These are phyloP conservation scores for Dryas alaskensis DNA, from an alignment of 306 rosid species.

Conservation along the genomic window DNA sequence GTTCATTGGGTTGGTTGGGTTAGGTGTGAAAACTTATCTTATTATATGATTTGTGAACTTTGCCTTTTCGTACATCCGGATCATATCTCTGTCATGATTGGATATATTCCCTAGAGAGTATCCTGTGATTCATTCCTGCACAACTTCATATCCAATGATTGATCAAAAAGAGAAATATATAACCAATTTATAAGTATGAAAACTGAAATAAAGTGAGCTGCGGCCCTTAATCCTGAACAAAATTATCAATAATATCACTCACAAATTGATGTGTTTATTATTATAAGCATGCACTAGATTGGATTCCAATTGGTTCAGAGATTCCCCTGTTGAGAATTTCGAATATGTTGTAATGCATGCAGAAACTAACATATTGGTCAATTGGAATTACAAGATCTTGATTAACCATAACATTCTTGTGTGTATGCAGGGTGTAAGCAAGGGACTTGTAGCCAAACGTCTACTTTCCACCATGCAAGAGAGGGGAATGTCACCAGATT, in stretches of 20 bases:
- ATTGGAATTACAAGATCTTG: neutral
- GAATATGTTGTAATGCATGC: neutral
- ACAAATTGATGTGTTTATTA: neutral
- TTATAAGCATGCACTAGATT: neutral
- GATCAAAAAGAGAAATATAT: neutral
- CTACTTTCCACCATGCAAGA: conserved; percentile 57
- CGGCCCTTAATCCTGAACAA: too few relatives aligned
- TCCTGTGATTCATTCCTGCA: neutral
- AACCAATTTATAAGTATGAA: neutral
- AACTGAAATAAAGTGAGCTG: neutral
- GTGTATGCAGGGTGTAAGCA: conserved; percentile 57
- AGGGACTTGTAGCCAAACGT: conserved; percentile 64
- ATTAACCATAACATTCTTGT: conserved; percentile 2
- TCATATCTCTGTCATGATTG: neutral
- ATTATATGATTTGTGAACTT: neutral
- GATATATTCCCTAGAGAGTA: neutral
- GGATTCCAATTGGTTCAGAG: neutral
- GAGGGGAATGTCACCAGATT: conserved; percentile 52
- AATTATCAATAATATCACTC: too few relatives aligned
- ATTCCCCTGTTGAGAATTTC: neutral
- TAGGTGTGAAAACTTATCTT: neutral
- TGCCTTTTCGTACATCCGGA: neutral
- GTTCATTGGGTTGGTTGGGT: neutral
- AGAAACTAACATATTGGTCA: neutral
- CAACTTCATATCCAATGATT: neutral